Evolutionary conservation across 345 rosid species (phyloP).

Genomic region (Lumnitzera racemosa): DNA sequence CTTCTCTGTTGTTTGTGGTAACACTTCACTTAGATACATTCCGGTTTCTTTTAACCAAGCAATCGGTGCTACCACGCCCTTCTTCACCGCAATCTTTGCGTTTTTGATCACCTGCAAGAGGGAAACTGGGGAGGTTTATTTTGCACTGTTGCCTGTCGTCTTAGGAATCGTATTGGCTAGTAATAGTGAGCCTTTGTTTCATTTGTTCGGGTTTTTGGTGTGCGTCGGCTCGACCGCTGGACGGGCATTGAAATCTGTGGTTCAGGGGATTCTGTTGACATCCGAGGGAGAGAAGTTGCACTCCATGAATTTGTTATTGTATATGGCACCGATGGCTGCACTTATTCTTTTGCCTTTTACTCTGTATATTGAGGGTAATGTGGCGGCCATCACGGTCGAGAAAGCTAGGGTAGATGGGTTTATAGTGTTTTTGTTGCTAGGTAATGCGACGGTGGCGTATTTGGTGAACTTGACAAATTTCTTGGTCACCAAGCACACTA

Average conservation of each 20-base stretch:
- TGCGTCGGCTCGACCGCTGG: conserved; percentile 95
- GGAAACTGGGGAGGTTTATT: conserved; percentile 78
- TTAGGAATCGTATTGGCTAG: conserved; percentile 90
- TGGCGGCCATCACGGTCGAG: conserved; percentile 60
- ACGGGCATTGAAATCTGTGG: conserved; percentile 89
- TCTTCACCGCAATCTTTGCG: conserved; percentile 93
- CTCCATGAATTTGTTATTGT: conserved; percentile 85
- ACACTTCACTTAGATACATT: conserved; percentile 82
- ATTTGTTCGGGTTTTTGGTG: conserved; percentile 83
- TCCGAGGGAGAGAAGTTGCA: conserved; percentile 92
- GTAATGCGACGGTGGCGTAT: conserved; percentile 96
- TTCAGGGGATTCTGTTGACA: conserved; percentile 72
- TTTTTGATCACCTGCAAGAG: conserved; percentile 83
- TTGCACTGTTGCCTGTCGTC: conserved; percentile 83
- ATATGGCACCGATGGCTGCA: conserved; percentile 99
- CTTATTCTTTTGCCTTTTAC: conserved; percentile 82
- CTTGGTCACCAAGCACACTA: conserved; percentile 95
- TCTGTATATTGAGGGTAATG: conserved; percentile 89
- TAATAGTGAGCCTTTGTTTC: conserved; percentile 86
- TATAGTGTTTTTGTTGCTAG: conserved; percentile 63
- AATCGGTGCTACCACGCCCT: conserved; percentile 97
- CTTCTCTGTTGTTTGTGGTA: conserved; percentile 94
- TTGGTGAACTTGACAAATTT: conserved; percentile 91
- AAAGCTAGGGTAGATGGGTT: conserved; percentile 62
- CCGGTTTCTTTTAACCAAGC: conserved; percentile 99